Base-by-base conservation (phyloP, 2,329 filamentous ascomycete genomes). In the Penicillium sp. region DNA sequence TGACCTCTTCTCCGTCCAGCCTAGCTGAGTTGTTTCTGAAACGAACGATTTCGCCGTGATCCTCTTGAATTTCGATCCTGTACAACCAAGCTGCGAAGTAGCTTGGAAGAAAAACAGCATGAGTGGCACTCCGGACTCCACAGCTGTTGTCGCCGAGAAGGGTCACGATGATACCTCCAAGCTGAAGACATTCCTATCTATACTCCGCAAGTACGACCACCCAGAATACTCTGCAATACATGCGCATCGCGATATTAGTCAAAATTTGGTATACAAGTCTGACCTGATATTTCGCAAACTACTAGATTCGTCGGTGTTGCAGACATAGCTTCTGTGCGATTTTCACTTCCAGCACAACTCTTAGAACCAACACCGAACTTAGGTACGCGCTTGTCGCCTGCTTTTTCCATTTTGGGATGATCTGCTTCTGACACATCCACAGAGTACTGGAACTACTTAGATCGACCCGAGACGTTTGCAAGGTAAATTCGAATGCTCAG, bases 371-470 rank as follows among this genome's bases (percentile, higher is more conserved):
- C 90, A 3, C 94, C 94, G 52, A 99, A 99, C 73, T 80, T 99
- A 70, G 83, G 83, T 85, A 78, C 62, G 76, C 18, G n/a, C 16
- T 47, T 43, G n/a, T 11, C 43, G 33, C 33, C 18, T 28, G 6
- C n/a, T n/a, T n/a, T n/a, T n/a, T n/a, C n/a, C n/a, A 18, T n/a
- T 24, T 20, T 20, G n/a, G 12, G 12, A 16, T 42, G n/a, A 28
- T 30, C 20, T 14, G 12, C 1, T 18, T 42, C 57, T 59, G 43
- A 59, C 51, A 11, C 16, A 8, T 14, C 35, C 40, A 16, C 65
- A 85, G 94, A 99, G 78, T 99, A 97, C 77, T 99, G 94, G 94
- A 95, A 95, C 68, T 99, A 99, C 69, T 81, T 99, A 71, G 94
- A 99, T 74, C 85, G 91, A 65, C 93, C 93, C 21, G 95, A 96